Evolutionary conservation across 1,284 basidiomycete genomes (phyloP), one percentile per base, ranked within the genome.

Genomic region (Irpex sp.): DNA sequence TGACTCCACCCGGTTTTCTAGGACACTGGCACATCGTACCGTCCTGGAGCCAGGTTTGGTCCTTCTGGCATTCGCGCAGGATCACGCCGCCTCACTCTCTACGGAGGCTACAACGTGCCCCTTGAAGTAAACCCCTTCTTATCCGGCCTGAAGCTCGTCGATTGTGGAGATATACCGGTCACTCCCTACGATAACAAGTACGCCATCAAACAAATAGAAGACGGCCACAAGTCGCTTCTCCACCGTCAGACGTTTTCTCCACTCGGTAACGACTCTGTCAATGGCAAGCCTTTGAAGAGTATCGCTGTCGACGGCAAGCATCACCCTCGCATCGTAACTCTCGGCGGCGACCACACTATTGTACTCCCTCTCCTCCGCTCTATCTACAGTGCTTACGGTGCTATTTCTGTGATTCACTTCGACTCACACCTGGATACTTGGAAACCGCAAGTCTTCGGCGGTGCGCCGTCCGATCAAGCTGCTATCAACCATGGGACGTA

Each of bases 281-380:
- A 85, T 17, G 87, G 87, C 3, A 68, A 82, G 67, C 76, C 79
- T 36, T 81, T 90, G 43, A 71, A 77, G 9, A 82, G 83, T 46
- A 76, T 88, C 63, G 81, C 85, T 58, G 65, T 76, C 8, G 88
- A 91, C 61, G 88, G 85, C 13, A 87, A 84, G 67, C 76, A 81
- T 60, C 89, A 90, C 67, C 88, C 89, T 9, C 79, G 88, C 50
- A 75, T 92, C 61, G 81, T 92, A 66, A 90, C 89, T 17, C 82
- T 93, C 21, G 90, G 91, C 37, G 90, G 90, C 9, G 90, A 93
- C 69, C 90, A 92, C 68, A 90, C 89, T 2, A 89, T 92, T 63
- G 89, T 85, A 31, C 77, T 88, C 13, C 85, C 85, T n/a, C 71
- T 85, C 35, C 73, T 86, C 49, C 83, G 89, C 47, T 89, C 89